Percentiles rank a stretch among this genome's conserved stretches.
phyloP scores from a whole-genome alignment of 108 stramenopile species.

The Pseudonitzschia multiseries region DNA sequence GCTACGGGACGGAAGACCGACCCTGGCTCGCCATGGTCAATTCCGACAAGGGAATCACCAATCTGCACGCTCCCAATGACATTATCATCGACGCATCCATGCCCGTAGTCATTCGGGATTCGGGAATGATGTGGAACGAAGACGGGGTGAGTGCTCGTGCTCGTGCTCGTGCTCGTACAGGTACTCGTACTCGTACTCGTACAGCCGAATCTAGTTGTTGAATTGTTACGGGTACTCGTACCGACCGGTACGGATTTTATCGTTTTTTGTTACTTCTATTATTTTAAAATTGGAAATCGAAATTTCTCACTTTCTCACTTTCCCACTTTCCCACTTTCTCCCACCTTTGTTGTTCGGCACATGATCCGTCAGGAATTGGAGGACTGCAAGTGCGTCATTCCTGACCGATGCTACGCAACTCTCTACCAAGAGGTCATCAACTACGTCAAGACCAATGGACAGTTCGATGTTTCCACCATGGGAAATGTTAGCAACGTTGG shows the following conservation, averaged over 20 bases:
- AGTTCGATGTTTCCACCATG: slow-evolving; percentile 76
- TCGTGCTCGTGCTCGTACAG: too few relatives aligned
- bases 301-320: not conserved
- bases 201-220: too few relatives aligned
- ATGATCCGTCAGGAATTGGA: slow-evolving; percentile 57
- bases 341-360: not conserved
- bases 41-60: slow-evolving; percentile 90
- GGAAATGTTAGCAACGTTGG: slow-evolving; percentile 81
- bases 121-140: slow-evolving; percentile 96
- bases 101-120: slow-evolving; percentile 90
- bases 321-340: too few relatives aligned
- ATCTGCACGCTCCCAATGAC: slow-evolving; percentile 82
- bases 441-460: slow-evolving; percentile 85
- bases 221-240: too few relatives aligned
- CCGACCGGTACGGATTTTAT: too few relatives aligned
- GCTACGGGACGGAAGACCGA: slow-evolving; percentile 59
- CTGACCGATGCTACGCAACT: slow-evolving; percentile 90
- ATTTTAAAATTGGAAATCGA: too few relatives aligned
- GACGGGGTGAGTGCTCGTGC: slow-evolving; percentile 34
- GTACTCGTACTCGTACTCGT: too few relatives aligned
- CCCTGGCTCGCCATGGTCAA: slow-evolving; percentile 96
- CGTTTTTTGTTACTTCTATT: too few relatives aligned
- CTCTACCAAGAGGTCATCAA: slow-evolving; percentile 88
- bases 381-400: slow-evolving; percentile 92
- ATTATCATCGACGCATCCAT: slow-evolving; percentile 93